phyloP scores from a whole-genome alignment of 2,329 filamentous ascomycete genomes.

The Botryosphaeria dothidea region DNA sequence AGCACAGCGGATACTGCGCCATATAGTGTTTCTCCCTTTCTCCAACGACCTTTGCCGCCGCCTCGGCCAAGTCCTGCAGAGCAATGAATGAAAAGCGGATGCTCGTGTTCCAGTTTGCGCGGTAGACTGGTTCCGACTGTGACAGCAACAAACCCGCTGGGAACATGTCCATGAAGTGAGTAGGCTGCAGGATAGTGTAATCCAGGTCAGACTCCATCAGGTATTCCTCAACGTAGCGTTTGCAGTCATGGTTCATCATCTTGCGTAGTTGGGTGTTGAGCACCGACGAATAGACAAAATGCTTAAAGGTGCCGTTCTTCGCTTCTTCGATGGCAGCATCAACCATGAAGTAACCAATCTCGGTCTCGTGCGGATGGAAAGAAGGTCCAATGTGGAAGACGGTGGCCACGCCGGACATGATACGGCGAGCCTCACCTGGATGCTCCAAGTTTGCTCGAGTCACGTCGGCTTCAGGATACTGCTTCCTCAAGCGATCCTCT shows the following conservation, averaged over 20 bases:
- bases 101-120: conserved; percentile 24
- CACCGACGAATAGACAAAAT: conserved; percentile 39
- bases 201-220: conserved; percentile 35
- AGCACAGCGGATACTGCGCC: conserved; percentile 31
- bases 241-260: conserved; percentile 40
- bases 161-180: conserved; percentile 36
- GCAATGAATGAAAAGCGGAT: conserved; percentile 30
- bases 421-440: conserved; percentile 24
- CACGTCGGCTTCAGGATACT: conserved; percentile 37
- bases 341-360: conserved; percentile 39
- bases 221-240: conserved; percentile 37
- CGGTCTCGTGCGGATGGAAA: conserved; percentile 32
- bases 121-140: conserved; percentile 27
- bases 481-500: conserved; percentile 26
- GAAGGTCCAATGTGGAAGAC: conserved; percentile 38
- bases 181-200: conserved; percentile 40
- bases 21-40: conserved; percentile 30
- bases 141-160: conserved; percentile 25
- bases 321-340: conserved; percentile 33
- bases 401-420: conserved; percentile 32
- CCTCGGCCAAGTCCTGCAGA: conserved; percentile 30
- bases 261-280: conserved; percentile 35
- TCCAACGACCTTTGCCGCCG: conserved; percentile 25
- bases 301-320: conserved; percentile 29
- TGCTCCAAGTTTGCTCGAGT: conserved; percentile 32